Percentiles rank a stretch among this genome's conserved stretches.
phyloP scores from a whole-genome alignment of 192 early-diverging fungal species.

The Backusella macrospora region DNA sequence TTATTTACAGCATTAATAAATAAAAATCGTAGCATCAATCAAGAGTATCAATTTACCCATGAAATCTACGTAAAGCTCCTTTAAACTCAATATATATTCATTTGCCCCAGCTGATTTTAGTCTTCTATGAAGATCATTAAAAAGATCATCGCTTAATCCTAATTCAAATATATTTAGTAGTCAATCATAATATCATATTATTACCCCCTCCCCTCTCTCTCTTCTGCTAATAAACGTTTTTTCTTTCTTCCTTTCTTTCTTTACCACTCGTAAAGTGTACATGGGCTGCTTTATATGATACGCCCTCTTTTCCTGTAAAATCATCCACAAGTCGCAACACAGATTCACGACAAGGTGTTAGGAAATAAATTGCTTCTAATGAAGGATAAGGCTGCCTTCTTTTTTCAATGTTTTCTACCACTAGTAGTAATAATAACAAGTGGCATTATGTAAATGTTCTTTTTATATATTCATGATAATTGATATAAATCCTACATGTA shows the following conservation, averaged over 20 bases:
- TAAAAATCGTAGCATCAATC: neutral
- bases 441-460: neutral
- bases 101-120: constrained; percentile 58
- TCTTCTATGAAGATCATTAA: constrained; percentile 47
- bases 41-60: constrained; percentile 54
- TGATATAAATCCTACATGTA: constrained; percentile 18
- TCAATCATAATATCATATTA: neutral
- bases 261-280: constrained; percentile 62
- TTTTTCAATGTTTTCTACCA: constrained; percentile 65
- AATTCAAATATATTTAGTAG: neutral
- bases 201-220: neutral
- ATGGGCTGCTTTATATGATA: constrained; percentile 62
- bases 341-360: constrained; percentile 60
- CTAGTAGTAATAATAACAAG: constrained; percentile 30
- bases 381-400: constrained; percentile 59
- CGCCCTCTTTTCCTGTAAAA: constrained; percentile 42
- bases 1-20: neutral
- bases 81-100: constrained; percentile 61
- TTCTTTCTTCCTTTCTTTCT: neutral
- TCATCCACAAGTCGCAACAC: constrained; percentile 62
- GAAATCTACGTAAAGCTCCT: constrained; percentile 83
- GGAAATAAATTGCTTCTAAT: constrained; percentile 63
- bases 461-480: too few relatives aligned
- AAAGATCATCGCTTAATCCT: constrained; percentile 69
- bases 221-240: neutral